Conservation (phyloP, 805 yeast species). For the Wickerhamomyces pijperi region DNA sequence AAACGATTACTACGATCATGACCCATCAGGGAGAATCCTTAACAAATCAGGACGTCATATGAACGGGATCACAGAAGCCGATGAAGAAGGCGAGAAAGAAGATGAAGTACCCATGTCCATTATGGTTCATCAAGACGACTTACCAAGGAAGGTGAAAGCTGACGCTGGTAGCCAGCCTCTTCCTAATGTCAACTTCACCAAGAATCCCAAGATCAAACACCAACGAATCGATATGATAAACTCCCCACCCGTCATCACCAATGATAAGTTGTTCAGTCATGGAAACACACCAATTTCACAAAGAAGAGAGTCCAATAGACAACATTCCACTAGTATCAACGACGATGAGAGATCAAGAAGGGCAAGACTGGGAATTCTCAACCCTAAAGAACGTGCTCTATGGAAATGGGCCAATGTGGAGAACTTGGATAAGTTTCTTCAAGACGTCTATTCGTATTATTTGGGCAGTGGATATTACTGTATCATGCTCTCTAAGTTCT, state of each 20-base stretch:
- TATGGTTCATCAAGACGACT: constrained; percentile 9
- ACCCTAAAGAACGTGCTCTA: constrained; percentile 66
- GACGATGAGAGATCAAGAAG: constrained; percentile 17
- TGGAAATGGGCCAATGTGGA: constrained; percentile 97
- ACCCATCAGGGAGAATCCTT: not conserved
- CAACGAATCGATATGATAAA: not conserved
- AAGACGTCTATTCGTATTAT: constrained; percentile 76
- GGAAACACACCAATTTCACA: constrained; percentile 6
- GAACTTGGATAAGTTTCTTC: constrained; percentile 77
- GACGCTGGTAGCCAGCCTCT: not conserved
- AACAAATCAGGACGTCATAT: not conserved
- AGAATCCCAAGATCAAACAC: not conserved
- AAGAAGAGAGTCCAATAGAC: constrained; percentile 2
- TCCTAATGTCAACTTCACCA: constrained; percentile 6
- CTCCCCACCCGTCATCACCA: not conserved
- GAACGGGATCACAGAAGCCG: constrained; percentile 5
- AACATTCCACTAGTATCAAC: not conserved
- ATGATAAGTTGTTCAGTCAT: not conserved
- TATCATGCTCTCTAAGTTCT: constrained; percentile 52
- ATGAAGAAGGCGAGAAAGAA: constrained; percentile 13
- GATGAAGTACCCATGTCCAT: constrained; percentile 18
- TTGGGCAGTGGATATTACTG: constrained; percentile 77
- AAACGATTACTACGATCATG: not conserved
- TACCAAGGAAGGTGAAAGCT: not conserved
- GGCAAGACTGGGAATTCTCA: constrained; percentile 29